These are phyloP conservation scores for Berkeleyomyces rouxiae DNA, from an alignment of 2,329 filamentous ascomycete species.

Conservation along the genomic window DNA sequence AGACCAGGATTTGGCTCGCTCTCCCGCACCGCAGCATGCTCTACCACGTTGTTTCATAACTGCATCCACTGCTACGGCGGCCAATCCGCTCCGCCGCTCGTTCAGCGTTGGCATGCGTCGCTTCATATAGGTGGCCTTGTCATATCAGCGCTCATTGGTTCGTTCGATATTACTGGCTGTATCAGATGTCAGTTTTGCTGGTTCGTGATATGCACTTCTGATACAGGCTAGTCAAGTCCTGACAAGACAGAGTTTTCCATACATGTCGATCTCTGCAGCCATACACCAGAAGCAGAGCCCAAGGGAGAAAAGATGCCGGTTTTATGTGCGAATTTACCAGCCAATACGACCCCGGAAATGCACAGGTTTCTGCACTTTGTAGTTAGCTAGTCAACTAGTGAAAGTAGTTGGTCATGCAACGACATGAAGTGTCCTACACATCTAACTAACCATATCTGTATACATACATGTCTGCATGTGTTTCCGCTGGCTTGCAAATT, in stretches of 20 bases:
- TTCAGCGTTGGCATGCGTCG: background rate
- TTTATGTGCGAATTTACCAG: background rate
- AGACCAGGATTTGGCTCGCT: background rate
- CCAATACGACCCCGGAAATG: background rate
- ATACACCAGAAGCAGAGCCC: background rate
- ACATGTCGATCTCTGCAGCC: background rate
- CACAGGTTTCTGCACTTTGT: background rate
- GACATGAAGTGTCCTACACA: too few relatives aligned
- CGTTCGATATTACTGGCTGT: background rate
- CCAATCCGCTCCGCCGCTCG: background rate
- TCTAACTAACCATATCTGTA: background rate
- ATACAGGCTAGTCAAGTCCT: background rate
- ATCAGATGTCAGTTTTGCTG: background rate
- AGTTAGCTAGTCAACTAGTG: too few relatives aligned
- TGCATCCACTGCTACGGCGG: background rate
- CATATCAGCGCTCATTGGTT: background rate
- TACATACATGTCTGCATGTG: background rate
- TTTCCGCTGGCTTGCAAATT: too few relatives aligned
- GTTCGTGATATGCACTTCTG: slow-evolving; percentile 1
- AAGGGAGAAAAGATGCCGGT: background rate
- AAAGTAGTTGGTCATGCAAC: too few relatives aligned
- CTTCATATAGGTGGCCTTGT: background rate
- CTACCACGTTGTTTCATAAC: background rate
- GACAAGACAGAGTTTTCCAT: background rate
- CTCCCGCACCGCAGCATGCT: background rate